Percentiles rank a stretch among this genome's conserved stretches.
These are phyloP conservation scores for Cyberlindnera nakhonratchasimensis DNA, from an alignment of 805 yeast genomes.

Conservation along the genomic window DNA sequence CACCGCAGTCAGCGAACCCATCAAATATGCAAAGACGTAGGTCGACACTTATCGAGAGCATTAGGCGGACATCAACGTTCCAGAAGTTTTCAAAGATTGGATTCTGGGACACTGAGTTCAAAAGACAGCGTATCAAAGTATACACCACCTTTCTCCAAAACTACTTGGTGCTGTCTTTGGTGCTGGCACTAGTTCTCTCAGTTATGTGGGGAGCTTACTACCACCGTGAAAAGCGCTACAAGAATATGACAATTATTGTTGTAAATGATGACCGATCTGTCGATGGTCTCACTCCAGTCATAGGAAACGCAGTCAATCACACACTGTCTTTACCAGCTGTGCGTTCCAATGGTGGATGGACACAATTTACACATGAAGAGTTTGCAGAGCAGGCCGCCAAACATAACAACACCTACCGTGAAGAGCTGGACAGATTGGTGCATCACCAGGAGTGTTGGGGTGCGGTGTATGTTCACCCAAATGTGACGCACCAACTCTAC, in stretches of 20 bases:
- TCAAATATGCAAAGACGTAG: no score
- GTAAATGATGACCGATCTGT: constrained; percentile 23
- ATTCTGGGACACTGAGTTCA: constrained; percentile 23
- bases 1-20: no score
- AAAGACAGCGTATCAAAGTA: constrained; percentile 18
- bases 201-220: constrained; percentile 29
- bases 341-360: constrained; percentile 29
- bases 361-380: constrained; percentile 22
- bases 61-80: constrained; percentile 13
- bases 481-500: constrained; percentile 38
- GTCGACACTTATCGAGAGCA: constrained; percentile 18
- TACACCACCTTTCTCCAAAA: constrained; percentile 18
- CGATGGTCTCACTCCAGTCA: constrained; percentile 16
- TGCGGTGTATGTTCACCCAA: constrained; percentile 45
- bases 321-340: constrained; percentile 5
- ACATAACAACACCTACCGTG: constrained; percentile 23
- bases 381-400: constrained; percentile 22
- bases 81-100: constrained; percentile 19
- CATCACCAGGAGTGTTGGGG: constrained; percentile 58
- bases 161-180: constrained; percentile 23
- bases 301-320: constrained; percentile 16
- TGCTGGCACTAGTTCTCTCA: constrained; percentile 26
- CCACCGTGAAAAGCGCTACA: constrained; percentile 14
- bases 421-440: constrained; percentile 41
- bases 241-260: constrained; percentile 20